Base-by-base conservation (phyloP, 176 grass and related monocot species). In the Triticum monococcum region DNA sequence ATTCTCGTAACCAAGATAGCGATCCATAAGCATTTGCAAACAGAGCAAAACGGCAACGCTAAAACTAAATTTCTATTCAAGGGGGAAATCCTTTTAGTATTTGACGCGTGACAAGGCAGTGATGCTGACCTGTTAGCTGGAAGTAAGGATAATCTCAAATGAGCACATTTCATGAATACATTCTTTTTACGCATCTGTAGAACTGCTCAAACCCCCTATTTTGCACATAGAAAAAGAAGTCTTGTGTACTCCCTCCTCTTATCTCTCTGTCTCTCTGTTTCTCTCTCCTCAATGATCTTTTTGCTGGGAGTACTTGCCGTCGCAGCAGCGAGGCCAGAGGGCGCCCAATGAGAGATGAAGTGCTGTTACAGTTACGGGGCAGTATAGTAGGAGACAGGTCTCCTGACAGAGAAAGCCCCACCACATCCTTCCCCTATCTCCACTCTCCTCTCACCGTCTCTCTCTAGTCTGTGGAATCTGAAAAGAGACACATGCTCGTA, bases 281-380 rank as follows among this genome's bases (percentile, higher is more conserved):
- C 80, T 81, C 79, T 83, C 73, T 82, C 87, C 81, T 89, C 75
- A 93, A 78, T 91, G 82, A 89, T 92, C 80, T 80, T 91, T 88
- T 87, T 91, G 84, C 69, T 82, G 25, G 2, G 83, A 87, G 82
- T 93, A 90, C 91, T 84, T 87, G 81, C 79, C 68, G 76, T 89
- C 84, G 69, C 89, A 93, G 84, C 86, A 74, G 86, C 10, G 22
- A 83, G 61, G 82, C 76, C 84, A 78, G 83, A 90, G 79, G n/a
- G 72, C 30, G 62, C 24, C 80, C 91, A 87, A 91, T 86, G 79
- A 78, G 85, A 89, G 81, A 86, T 83, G 77, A 88, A 84, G 90
- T 71, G 84, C 92, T 86, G 89, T 89, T 90, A 90, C 87, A 77
- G 56, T 59, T 59, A 59, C 56, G 56, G 56, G 70, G 79, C 64